Conservation (phyloP, 139 green algal genomes). For the Chlamydomonas urium region DNA sequence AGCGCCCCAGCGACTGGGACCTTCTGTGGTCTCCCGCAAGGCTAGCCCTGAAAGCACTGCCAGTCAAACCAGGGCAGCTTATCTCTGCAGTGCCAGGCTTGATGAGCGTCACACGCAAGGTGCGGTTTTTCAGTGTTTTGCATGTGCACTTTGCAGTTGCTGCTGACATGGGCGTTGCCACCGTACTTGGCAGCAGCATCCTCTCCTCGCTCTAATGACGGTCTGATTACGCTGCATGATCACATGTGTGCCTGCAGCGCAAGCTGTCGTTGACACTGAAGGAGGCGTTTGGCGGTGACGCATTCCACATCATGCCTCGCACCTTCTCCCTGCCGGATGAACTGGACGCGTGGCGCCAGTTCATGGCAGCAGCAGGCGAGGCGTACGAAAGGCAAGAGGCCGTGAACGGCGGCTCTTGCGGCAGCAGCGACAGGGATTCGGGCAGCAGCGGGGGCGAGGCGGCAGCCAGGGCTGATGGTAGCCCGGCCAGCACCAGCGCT, state of each 20-base stretch:
- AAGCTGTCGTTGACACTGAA: slow-evolving; percentile 34
- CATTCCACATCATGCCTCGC: slow-evolving; percentile 37
- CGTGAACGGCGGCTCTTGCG: too few species aligned
- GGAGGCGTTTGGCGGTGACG: slow-evolving; percentile 33
- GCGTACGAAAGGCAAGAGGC: too few species aligned
- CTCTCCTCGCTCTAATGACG: too few species aligned
- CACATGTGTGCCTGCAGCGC: slow-evolving; percentile 34
- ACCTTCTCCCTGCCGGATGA: slow-evolving; percentile 46
- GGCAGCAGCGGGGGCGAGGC: too few species aligned
- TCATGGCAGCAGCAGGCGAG: background rate
- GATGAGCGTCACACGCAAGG: slow-evolving; percentile 55
- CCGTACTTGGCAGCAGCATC: too few species aligned
- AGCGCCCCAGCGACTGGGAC: slow-evolving; percentile 54
- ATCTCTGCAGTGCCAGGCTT: slow-evolving; percentile 44
- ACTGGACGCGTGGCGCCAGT: slow-evolving; percentile 18
- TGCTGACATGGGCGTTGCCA: too few species aligned
- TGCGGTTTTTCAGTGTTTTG: too few species aligned
- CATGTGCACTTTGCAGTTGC: too few species aligned
- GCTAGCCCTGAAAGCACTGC: slow-evolving; percentile 31
- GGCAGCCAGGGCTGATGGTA: too few species aligned
- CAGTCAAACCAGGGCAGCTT: slow-evolving; percentile 49
- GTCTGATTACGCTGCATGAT: too few species aligned
- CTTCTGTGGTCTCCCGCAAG: slow-evolving; percentile 55
- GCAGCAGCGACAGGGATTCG: too few species aligned
- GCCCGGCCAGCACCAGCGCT: too few species aligned